Conservation (phyloP, 192 early-diverging fungal genomes). For the Haplosporangium gracile region DNA sequence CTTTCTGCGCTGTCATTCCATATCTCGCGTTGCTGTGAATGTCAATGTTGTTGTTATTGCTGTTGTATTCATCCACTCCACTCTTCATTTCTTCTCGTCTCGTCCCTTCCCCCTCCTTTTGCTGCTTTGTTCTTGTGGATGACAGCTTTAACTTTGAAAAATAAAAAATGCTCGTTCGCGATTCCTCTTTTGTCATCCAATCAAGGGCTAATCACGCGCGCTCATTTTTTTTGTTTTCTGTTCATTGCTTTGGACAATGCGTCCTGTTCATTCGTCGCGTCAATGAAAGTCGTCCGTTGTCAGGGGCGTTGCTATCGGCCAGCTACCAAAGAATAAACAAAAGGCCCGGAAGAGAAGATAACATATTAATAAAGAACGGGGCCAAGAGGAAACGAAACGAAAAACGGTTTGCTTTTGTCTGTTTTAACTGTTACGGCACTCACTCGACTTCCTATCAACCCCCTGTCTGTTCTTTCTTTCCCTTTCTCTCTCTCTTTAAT, state of each 20-base stretch:
- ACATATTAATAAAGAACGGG: background rate
- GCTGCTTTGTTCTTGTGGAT: background rate
- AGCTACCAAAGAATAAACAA: background rate
- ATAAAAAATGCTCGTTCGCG: background rate
- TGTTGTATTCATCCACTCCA: background rate
- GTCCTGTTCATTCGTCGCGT: background rate
- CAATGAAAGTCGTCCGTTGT: background rate
- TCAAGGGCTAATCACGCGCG: background rate
- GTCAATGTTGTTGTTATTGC: background rate
- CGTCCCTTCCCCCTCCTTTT: background rate
- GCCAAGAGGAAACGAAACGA: no score
- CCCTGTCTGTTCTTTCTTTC: no score
- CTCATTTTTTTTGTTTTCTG: background rate
- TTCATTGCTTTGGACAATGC: background rate
- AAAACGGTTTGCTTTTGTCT: no score
- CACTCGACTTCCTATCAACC: no score
- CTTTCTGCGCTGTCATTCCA: background rate
- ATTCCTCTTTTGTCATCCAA: background rate
- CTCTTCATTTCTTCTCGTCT: background rate
- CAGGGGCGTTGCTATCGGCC: background rate
- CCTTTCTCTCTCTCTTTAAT: background rate
- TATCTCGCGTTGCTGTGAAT: background rate
- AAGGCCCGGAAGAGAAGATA: background rate
- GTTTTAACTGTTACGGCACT: no score
- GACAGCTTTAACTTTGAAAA: background rate